Conservation (phyloP, 2,329 filamentous ascomycete genomes). For the Pseudogymnoascus sp. region DNA sequence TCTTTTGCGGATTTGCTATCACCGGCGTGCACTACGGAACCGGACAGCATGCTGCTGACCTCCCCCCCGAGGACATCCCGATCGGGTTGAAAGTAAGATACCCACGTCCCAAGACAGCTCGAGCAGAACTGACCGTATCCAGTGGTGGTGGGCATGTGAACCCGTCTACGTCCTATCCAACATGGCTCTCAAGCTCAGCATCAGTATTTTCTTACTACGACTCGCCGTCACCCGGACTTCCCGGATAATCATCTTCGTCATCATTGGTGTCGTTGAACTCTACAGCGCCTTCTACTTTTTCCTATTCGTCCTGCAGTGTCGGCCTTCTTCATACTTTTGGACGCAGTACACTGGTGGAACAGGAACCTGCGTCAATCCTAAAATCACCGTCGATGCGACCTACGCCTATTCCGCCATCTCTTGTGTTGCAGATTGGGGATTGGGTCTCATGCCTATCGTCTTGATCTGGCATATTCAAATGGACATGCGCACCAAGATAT, state of each 20-base stretch:
- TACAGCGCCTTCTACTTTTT: conserved; percentile 32
- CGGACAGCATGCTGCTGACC: conserved; percentile 19
- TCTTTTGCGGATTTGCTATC: conserved; percentile 21
- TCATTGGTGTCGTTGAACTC: conserved; percentile 26
- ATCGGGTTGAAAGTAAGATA: conserved; percentile 22
- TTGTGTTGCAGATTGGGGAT: conserved; percentile 33
- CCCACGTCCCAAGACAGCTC: neutral
- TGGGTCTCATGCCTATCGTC: conserved; percentile 34
- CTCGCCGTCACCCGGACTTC: conserved; percentile 28
- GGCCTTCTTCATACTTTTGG: conserved; percentile 33
- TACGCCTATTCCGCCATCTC: conserved; percentile 34
- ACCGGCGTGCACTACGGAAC: conserved; percentile 23
- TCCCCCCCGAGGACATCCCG: conserved; percentile 20
- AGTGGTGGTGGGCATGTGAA: conserved; percentile 33
- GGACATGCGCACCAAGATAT: conserved; percentile 32
- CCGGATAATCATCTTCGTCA: conserved; percentile 28
- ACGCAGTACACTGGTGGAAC: conserved; percentile 25
- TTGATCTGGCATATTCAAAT: conserved; percentile 35
- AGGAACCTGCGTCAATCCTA: conserved; percentile 29
- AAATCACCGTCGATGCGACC: conserved; percentile 27
- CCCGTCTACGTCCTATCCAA: conserved; percentile 33
- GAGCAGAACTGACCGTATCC: neutral
- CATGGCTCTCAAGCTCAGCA: conserved; percentile 32
- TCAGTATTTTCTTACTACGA: conserved; percentile 33
- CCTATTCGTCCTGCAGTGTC: conserved; percentile 33